Evolutionary conservation across 148 eudicot species (phyloP), one percentile per base, ranked within the genome.

Genomic region (Selenicereus undatus): DNA sequence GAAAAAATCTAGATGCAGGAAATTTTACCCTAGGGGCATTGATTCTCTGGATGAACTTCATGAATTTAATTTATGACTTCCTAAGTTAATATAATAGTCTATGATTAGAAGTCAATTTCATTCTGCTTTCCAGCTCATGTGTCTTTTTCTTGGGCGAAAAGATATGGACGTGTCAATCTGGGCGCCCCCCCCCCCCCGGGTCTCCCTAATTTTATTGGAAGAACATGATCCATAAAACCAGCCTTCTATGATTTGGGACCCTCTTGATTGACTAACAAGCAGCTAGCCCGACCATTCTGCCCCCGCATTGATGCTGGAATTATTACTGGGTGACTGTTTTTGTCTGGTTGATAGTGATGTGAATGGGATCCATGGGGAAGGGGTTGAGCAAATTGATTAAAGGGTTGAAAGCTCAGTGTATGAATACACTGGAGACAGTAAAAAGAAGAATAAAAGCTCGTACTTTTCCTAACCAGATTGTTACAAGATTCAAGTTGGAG

Each of bases 291-390:
- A 83, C 86, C 68, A 74, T 56, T 64, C 30, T 74, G 9, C 83
- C 83, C 83, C 85, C 81, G 74, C 81, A 26, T 22, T 50, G 56
- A 36, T 51, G 80, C 77, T 80, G 81, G 81, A 76, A 84, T 84
- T 72, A 77, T 76, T 80, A 70, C 11, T 27, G 11, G 20, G 32
- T 64, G 36, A 21, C 62, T 43, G 22, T 30, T 62, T 76, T 48
- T 50, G 78, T 81, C 81, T 82, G 84, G 70, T 56, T 80, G 85
- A 89, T 78, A 42, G 50, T 75, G 88, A 86, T 30, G 51, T 77
- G 27, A 78, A 76, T 78, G 83, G 91, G 74, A 89, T 89, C 89
- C 89, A 83, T 85, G 77, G 87, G 52, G 43, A 83, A 87, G 77
- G 87, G 52, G 43, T 54, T 68, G 36, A 71, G 79, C 52, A 85